phyloP scores from a whole-genome alignment of 805 yeast species.

The Candida vaughaniae region DNA sequence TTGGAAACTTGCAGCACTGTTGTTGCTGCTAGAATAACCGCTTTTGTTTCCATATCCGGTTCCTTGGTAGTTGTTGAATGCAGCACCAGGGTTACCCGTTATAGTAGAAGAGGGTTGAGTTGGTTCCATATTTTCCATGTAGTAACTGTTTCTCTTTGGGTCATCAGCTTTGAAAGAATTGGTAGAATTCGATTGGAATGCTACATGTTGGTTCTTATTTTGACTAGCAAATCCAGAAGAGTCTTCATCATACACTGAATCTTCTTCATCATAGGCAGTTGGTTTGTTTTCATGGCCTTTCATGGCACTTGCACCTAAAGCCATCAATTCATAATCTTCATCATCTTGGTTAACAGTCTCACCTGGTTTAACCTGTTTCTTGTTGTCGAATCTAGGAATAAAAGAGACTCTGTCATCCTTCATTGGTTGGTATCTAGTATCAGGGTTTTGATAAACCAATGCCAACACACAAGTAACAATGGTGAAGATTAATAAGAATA shows the following conservation, averaged over 20 bases:
- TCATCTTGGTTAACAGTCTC: conserved; percentile 18
- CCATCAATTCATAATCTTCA: conserved; percentile 64
- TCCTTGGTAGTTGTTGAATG: conserved; percentile 11
- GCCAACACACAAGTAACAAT: conserved; percentile 86
- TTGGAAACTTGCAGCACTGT: conserved; percentile 12
- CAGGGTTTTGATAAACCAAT: conserved; percentile 85
- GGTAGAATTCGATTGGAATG: conserved; percentile 11
- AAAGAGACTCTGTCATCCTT: conserved; percentile 96
- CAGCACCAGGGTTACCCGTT: conserved; percentile 38
- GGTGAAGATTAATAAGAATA: conserved; percentile 78
- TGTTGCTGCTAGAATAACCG: conserved; percentile 4
- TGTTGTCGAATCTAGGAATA: conserved; percentile 61
- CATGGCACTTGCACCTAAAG: conserved; percentile 69
- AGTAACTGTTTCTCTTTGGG: conserved; percentile 27
- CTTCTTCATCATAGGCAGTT: conserved; percentile 26
- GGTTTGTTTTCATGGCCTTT: conserved; percentile 52
- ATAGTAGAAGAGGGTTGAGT: conserved; percentile 45
- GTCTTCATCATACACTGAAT: conserved; percentile 32
- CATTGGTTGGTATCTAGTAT: conserved; percentile 92
- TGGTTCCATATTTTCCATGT: conserved; percentile 29
- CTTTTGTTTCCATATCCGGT: conserved; percentile 8
- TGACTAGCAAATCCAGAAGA: conserved; percentile 14
- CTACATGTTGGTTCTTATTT: conserved; percentile 10
- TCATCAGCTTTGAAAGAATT: conserved; percentile 14
- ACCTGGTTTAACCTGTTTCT: conserved; percentile 17